phyloP scores from a whole-genome alignment of 768 basidiomycete species.

The Termitomyces sp. region DNA sequence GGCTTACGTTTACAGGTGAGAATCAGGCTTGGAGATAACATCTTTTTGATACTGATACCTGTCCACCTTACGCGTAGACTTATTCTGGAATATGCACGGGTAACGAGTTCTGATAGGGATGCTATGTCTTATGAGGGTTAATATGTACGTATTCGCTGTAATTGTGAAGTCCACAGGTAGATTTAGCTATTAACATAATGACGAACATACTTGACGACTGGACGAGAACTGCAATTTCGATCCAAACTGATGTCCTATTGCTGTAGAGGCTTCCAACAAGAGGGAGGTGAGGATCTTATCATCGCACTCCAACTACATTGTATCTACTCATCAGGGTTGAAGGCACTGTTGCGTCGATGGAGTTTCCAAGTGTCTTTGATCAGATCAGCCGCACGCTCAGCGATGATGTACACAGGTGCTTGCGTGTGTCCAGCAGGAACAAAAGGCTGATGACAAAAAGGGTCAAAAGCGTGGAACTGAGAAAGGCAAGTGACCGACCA shows the following conservation, averaged over 20 bases:
- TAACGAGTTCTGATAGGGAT: conserved; percentile 29
- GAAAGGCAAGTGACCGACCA: background rate
- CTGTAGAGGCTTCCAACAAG: background rate
- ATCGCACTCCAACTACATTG: background rate
- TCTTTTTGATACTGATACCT: background rate
- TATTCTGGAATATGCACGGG: conserved; percentile 27
- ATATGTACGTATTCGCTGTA: background rate
- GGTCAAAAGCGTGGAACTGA: background rate
- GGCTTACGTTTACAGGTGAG: conserved; percentile 48
- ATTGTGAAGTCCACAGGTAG: conserved; percentile 23
- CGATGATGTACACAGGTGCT: conserved; percentile 22
- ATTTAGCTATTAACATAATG: background rate
- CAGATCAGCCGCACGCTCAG: conserved; percentile 26
- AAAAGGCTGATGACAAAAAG: background rate
- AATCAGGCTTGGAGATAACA: background rate
- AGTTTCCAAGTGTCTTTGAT: background rate
- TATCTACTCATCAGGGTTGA: background rate
- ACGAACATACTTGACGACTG: background rate
- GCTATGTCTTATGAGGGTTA: conserved; percentile 25
- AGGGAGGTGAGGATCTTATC: background rate
- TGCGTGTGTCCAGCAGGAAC: conserved; percentile 21
- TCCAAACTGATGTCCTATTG: background rate
- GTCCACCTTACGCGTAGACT: conserved; percentile 18
- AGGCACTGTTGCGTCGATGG: background rate
- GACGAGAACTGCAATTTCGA: background rate